Base-by-base conservation (phyloP, 257 asterid genomes). In the Penstemon eatonii region DNA sequence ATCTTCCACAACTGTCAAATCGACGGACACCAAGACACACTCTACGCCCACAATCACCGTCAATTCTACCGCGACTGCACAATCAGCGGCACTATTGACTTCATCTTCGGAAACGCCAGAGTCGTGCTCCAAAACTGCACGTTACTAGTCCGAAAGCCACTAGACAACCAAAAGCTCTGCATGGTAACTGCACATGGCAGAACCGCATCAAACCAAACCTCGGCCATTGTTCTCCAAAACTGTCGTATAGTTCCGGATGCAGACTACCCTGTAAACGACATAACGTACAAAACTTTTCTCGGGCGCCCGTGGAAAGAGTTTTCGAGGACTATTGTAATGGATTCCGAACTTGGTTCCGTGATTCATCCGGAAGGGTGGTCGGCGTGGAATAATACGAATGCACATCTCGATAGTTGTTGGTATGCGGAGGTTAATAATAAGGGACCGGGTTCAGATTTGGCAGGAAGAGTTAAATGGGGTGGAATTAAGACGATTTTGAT, bases 171-270 rank as follows among this genome's bases (percentile, higher is more conserved):
- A 25, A 25, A 88, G 46, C 66, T 38, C 0, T 77, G 86, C 76
- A 77, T 77, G 82, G 76, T 88, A 59, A 86, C 92, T 0, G 92
- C 92, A 39, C 87, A 88, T 5, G 93, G 90, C 33, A 76, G 92
- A n/a, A 6, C 43, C 3, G 82, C 72, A 0, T 57, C 44, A 1
- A 58, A 55, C 6, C 74, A 77, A 19, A 9, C 4, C 0, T 81
- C 84, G 0, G 90, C 66, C 0, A 44, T 75, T 12, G 69, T 87
- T 18, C 46, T 87, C 58, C 91, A 83, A 43, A 74, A 78, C 72
- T 76, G 86, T 7, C 46, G 19, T 3, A 69, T 87, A 69, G 13
- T 11, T 2, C 78, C 86, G 0, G 88, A 73, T 4, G 54, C 63
- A 4, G 81, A 66, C 0, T 63, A 76, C 66, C 54, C 33, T 25